Evolutionary conservation across 768 basidiomycete genomes (phyloP).

Genomic region (Auricularia sp.): DNA sequence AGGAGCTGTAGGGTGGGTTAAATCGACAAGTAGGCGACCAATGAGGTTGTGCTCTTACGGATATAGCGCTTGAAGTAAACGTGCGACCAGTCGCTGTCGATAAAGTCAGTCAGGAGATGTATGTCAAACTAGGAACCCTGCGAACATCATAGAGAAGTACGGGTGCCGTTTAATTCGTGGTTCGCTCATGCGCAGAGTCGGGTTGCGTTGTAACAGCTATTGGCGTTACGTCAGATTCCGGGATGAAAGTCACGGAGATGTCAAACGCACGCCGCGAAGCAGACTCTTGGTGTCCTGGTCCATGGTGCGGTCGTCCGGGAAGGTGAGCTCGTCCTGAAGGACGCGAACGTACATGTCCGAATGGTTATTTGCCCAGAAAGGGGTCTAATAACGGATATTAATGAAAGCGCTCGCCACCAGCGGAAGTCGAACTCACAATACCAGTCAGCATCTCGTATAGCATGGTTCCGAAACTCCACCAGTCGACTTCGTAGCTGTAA

Average conservation of each 20-base stretch:
- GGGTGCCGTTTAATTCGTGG: conserved; percentile 89
- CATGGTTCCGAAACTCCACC: conserved; percentile 99
- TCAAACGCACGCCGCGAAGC: conserved; percentile 72
- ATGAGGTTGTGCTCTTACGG: conserved; percentile 37
- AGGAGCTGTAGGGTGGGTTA: conserved; percentile 44
- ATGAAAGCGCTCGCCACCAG: conserved; percentile 12
- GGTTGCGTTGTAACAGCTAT: conserved; percentile 88
- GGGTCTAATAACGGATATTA: conserved; percentile 45
- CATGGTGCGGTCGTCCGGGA: conserved; percentile 85
- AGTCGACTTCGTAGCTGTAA: conserved; percentile 92
- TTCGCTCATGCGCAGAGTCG: conserved; percentile 81
- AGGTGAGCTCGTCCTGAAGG: conserved; percentile 78
- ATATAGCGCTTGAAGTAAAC: conserved; percentile 92
- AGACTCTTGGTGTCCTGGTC: conserved; percentile 93
- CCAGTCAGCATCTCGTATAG: conserved; percentile 95
- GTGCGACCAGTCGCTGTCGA: conserved; percentile 78
- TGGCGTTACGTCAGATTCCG: neutral
- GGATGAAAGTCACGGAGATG: neutral
- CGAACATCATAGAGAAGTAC: conserved; percentile 91
- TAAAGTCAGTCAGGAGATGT: conserved; percentile 12
- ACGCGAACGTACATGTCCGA: conserved; percentile 93
- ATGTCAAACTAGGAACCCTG: conserved; percentile 9
- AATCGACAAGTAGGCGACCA: conserved; percentile 4
- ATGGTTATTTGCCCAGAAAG: conserved; percentile 88
- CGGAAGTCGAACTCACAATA: conserved; percentile 52